A percentile compares a stretch with the other conserved stretches of the same genome.
These are phyloP conservation scores for Phellopilus nigrolimitatus DNA, from an alignment of 1,284 basidiomycete genomes.

Conservation along the genomic window DNA sequence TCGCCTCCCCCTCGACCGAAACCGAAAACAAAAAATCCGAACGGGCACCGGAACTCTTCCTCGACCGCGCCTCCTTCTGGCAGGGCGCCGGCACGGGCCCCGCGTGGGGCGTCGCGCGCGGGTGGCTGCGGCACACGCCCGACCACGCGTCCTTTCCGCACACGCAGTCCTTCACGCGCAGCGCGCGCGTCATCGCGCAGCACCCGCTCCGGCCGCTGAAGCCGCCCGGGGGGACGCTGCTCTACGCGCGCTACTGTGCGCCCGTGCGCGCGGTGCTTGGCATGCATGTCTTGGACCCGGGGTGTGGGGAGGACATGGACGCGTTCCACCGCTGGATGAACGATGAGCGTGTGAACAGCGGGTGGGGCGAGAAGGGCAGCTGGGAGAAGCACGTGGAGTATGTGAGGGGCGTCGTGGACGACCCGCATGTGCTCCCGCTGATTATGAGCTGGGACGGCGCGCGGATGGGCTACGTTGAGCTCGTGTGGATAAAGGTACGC, in stretches of 20 bases:
- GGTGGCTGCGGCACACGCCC: constrained; percentile 36
- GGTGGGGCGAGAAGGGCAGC: constrained; percentile 47
- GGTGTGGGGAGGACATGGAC: constrained; percentile 37
- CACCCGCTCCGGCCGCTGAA: constrained; percentile 55
- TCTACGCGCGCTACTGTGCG: constrained; percentile 47
- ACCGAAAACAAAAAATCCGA: too few relatives aligned
- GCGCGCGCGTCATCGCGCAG: constrained; percentile 40
- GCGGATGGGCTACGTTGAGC: constrained; percentile 49
- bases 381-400: constrained; percentile 46
- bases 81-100: constrained; percentile 43
- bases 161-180: constrained; percentile 43
- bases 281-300: constrained; percentile 41
- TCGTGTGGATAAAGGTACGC: constrained; percentile 47
- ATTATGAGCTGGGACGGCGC: constrained; percentile 52
- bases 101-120: constrained; percentile 30
- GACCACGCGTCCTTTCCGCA: constrained; percentile 35
- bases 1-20: too few relatives aligned
- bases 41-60: constrained; percentile 36
- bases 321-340: constrained; percentile 53
- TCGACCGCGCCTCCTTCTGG: constrained; percentile 47
- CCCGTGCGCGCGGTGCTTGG: constrained; percentile 40
- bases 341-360: constrained; percentile 41
- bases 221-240: constrained; percentile 38
- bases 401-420: constrained; percentile 34
- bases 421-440: constrained; percentile 42